phyloP scores from a whole-genome alignment of 2,329 filamentous ascomycete species.

The Tolypocladium ovalisporum region DNA sequence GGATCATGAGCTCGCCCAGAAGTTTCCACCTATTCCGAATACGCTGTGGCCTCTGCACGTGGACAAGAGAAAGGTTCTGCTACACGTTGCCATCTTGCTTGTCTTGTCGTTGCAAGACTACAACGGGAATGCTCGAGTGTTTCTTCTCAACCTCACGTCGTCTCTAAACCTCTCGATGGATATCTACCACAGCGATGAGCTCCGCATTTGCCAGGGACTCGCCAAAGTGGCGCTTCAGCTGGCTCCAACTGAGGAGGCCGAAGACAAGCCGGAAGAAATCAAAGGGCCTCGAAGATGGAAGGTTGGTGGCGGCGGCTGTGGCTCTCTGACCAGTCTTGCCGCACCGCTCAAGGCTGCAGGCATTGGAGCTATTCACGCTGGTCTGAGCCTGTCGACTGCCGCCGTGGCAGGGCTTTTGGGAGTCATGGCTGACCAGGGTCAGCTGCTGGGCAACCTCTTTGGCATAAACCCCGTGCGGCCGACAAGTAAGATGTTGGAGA shows the following conservation, averaged over 20 bases:
- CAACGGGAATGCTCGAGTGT: slow-evolving; percentile 58
- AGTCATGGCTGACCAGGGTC: slow-evolving; percentile 64
- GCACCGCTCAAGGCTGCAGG: slow-evolving; percentile 68
- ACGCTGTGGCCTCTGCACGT: slow-evolving; percentile 47
- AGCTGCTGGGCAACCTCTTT: slow-evolving; percentile 76
- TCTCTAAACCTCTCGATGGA: slow-evolving; percentile 58
- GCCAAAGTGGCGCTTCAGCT: slow-evolving; percentile 57
- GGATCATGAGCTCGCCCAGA: slow-evolving; percentile 34
- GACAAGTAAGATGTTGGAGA: slow-evolving; percentile 76
- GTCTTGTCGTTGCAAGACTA: slow-evolving; percentile 71
- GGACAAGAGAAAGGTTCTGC: slow-evolving; percentile 53
- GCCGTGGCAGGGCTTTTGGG: slow-evolving; percentile 72
- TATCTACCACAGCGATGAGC: slow-evolving; percentile 59
- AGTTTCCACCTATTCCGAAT: slow-evolving; percentile 51
- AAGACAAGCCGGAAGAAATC: slow-evolving; percentile 43
- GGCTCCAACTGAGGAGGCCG: slow-evolving; percentile 16
- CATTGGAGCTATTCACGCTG: slow-evolving; percentile 68
- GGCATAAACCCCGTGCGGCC: slow-evolving; percentile 83
- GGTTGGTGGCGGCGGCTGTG: slow-evolving; percentile 41
- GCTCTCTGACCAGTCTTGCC: slow-evolving; percentile 56
- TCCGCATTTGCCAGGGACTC: slow-evolving; percentile 62
- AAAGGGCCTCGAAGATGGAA: slow-evolving; percentile 61
- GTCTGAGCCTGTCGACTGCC: slow-evolving; percentile 61
- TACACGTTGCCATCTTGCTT: slow-evolving; percentile 63
- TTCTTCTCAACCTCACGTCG: slow-evolving; percentile 59